These are phyloP conservation scores for Herpetomonas samuelpessoai DNA, from an alignment of 208 protist species.

Conservation along the genomic window DNA sequence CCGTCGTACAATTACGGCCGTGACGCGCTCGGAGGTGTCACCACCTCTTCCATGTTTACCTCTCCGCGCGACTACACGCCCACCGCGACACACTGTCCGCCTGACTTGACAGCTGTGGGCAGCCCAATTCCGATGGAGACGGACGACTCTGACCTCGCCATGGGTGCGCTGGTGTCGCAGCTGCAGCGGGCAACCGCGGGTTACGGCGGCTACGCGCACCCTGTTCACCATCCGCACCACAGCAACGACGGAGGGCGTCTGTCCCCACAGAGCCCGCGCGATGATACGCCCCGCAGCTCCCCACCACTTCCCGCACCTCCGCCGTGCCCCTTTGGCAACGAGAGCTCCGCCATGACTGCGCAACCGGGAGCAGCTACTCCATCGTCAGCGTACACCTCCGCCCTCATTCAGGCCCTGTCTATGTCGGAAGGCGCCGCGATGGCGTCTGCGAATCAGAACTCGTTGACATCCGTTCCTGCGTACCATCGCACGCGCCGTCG, in stretches of 20 bases:
- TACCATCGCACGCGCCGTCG: neutral
- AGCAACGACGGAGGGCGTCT: neutral
- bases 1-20: conserved; percentile 3
- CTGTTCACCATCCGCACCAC: neutral
- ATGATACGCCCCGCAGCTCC: neutral
- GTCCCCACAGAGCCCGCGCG: neutral
- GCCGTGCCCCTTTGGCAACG: conserved; percentile 7
- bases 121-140: conserved; percentile 16
- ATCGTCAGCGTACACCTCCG: conserved; percentile 37
- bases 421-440: conserved; percentile 35
- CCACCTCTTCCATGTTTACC: conserved; percentile 1
- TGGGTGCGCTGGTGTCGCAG: neutral
- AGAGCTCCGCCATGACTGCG: neutral
- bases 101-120: conserved; percentile 12
- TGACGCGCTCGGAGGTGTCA: neutral
- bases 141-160: conserved; percentile 1
- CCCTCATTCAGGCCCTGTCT: conserved; percentile 59
- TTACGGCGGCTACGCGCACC: no score
- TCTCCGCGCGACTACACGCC: conserved; percentile 1
- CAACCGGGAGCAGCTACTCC: neutral
- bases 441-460: conserved; percentile 7
- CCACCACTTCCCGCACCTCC: neutral
- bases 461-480: neutral
- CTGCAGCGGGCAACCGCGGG: neutral
- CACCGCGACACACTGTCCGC: neutral